A percentile compares a stretch with the other conserved stretches of the same genome.
phyloP scores from a whole-genome alignment of 163 green algal species.

The Chlamydomonas reinhardtii region DNA sequence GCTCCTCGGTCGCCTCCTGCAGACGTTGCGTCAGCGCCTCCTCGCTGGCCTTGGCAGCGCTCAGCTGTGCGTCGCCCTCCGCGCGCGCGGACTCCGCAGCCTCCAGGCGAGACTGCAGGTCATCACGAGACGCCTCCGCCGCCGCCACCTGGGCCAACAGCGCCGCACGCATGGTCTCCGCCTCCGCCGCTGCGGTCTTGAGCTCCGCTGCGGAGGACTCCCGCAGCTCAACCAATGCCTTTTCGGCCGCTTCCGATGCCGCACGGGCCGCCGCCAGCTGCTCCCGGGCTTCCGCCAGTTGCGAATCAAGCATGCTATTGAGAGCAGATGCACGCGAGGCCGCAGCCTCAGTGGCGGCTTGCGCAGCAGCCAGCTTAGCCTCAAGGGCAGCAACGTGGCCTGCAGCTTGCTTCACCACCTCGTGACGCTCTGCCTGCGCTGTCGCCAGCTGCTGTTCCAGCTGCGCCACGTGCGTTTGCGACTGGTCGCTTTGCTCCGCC shows the following conservation, averaged over 20 bases:
- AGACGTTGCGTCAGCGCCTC: too few species aligned
- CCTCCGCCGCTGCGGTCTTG: background rate
- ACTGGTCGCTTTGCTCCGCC: background rate
- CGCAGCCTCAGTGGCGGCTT: background rate
- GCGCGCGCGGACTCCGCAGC: too few species aligned
- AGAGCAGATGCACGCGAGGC: background rate
- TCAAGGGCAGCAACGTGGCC: conserved; percentile 7
- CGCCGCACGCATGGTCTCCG: conserved; percentile 10
- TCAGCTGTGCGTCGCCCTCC: too few species aligned
- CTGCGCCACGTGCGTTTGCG: background rate
- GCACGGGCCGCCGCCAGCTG: background rate
- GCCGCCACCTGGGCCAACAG: conserved; percentile 30
- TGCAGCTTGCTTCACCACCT: background rate
- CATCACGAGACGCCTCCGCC: background rate
- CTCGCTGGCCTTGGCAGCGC: too few species aligned
- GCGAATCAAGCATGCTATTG: background rate
- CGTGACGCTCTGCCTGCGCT: background rate
- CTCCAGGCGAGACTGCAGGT: too few species aligned
- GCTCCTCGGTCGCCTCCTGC: background rate
- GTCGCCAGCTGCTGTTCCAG: background rate
- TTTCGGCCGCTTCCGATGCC: background rate
- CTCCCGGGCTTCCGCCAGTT: too few species aligned
- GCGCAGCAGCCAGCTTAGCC: conserved; percentile 7
- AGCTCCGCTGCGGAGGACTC: background rate
- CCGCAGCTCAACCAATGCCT: background rate